These are phyloP conservation scores for Phialemoniopsis sp. DNA, from an alignment of 2,329 filamentous ascomycete genomes.

Conservation along the genomic window DNA sequence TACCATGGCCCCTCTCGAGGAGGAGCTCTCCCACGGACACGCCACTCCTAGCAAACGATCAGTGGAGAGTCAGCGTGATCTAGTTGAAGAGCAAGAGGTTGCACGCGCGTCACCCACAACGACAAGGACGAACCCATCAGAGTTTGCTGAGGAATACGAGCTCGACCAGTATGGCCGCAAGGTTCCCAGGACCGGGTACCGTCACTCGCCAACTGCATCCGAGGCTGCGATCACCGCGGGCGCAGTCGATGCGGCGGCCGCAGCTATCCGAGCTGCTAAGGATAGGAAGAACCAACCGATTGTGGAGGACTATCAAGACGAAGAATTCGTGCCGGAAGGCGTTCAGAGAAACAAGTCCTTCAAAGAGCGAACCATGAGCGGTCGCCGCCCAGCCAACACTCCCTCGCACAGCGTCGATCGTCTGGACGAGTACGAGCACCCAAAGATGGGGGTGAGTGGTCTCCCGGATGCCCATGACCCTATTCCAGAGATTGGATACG, in stretches of 20 bases:
- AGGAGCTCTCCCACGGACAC: slow-evolving; percentile 23
- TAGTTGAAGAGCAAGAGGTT: slow-evolving; percentile 34
- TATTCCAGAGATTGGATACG: slow-evolving; percentile 73
- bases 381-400: slow-evolving; percentile 48
- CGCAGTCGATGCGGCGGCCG: slow-evolving; percentile 49
- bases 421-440: slow-evolving; percentile 44
- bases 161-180: slow-evolving; percentile 55
- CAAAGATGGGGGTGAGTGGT: slow-evolving; percentile 63
- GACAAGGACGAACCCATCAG: slow-evolving; percentile 16
- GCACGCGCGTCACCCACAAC: slow-evolving; percentile 16
- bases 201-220: slow-evolving; percentile 50
- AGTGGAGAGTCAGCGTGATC: slow-evolving; percentile 30
- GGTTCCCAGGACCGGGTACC: slow-evolving; percentile 38
- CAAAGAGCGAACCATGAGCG: slow-evolving; percentile 59
- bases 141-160: slow-evolving; percentile 50
- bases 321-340: slow-evolving; percentile 38
- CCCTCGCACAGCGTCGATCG: slow-evolving; percentile 56
- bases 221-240: slow-evolving; percentile 55
- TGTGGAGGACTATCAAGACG: slow-evolving; percentile 19
- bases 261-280: slow-evolving; percentile 41
- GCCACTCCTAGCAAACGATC: slow-evolving; percentile 32
- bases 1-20: slow-evolving; percentile 28
- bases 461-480: slow-evolving; percentile 66
- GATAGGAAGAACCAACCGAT: slow-evolving; percentile 36
- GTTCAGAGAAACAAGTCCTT: slow-evolving; percentile 60